These are phyloP conservation scores for Vitis cinerea DNA, from an alignment of 164 flowering plant species.

Conservation along the genomic window DNA sequence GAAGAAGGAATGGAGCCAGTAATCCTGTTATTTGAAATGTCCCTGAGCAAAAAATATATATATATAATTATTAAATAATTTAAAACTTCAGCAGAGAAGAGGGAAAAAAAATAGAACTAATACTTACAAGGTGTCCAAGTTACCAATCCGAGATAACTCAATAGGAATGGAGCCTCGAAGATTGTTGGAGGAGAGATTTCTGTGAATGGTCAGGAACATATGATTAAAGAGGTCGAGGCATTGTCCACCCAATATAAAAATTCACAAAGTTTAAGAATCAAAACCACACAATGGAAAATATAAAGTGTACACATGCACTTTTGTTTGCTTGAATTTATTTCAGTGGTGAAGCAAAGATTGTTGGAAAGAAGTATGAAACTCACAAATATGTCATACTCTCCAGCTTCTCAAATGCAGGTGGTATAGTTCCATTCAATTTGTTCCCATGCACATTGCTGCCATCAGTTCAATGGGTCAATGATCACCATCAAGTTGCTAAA, in stretches of 20 bases:
- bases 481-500: background rate
- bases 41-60: constrained; percentile 41
- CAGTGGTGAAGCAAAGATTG: background rate
- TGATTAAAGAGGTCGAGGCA: background rate
- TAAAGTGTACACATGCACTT: background rate
- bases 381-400: constrained; percentile 86
- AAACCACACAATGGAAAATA: background rate
- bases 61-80: background rate
- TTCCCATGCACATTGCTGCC: constrained; percentile 77
- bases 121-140: constrained; percentile 89
- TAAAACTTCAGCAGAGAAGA: background rate
- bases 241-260: background rate
- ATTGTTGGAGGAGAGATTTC: constrained; percentile 79
- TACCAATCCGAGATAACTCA: constrained; percentile 86
- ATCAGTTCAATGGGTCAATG: constrained; percentile 11
- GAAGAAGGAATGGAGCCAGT: constrained; percentile 79
- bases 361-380: constrained; percentile 26
- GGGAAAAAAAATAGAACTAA: constrained; percentile 7
- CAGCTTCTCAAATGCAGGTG: constrained; percentile 59
- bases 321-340: background rate
- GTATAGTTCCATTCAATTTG: constrained; percentile 78
- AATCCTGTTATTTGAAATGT: constrained; percentile 72
- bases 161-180: constrained; percentile 77
- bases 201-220: constrained; percentile 18
- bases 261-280: background rate